Percentiles rank a stretch among this genome's conserved stretches.
Conservation (phyloP, 2,329 filamentous ascomycete species). For the Cordyceps pruinosa region DNA sequence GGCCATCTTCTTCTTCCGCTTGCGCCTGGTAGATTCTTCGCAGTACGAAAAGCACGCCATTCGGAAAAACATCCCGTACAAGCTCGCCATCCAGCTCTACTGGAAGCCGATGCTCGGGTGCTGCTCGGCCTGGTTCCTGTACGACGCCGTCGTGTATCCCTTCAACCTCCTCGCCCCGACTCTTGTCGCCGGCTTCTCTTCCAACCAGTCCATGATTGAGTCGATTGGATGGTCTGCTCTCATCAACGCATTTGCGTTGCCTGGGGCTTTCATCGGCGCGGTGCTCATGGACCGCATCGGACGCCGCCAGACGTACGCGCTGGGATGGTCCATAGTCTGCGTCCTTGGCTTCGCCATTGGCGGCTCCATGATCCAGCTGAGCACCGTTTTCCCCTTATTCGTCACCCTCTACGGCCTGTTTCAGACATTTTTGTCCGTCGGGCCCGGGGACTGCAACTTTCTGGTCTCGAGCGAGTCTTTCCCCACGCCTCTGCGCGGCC, state of each 20-base stretch:
- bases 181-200: slow-evolving; percentile 18
- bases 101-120: neutral
- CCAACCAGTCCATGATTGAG: slow-evolving; percentile 15
- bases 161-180: slow-evolving; percentile 17
- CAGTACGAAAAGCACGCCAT: slow-evolving; percentile 16
- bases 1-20: slow-evolving; percentile 46
- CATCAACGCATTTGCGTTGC: slow-evolving; percentile 21
- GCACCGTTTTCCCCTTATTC: neutral
- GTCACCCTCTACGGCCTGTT: neutral
- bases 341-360: neutral
- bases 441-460: neutral
- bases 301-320: neutral
- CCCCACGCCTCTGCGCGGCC: neutral
- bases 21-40: slow-evolving; percentile 40
- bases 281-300: neutral
- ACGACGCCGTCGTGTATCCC: slow-evolving; percentile 17
- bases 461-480: neutral
- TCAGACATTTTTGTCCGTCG: neutral
- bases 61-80: slow-evolving; percentile 13
- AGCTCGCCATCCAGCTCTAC: slow-evolving; percentile 15
- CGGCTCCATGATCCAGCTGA: neutral
- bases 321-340: neutral
- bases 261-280: slow-evolving; percentile 20
- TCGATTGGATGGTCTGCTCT: slow-evolving; percentile 22
- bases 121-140: slow-evolving; percentile 15